phyloP scores from a whole-genome alignment of 192 early-diverging fungal genomes.

The Coemansia sp. region DNA sequence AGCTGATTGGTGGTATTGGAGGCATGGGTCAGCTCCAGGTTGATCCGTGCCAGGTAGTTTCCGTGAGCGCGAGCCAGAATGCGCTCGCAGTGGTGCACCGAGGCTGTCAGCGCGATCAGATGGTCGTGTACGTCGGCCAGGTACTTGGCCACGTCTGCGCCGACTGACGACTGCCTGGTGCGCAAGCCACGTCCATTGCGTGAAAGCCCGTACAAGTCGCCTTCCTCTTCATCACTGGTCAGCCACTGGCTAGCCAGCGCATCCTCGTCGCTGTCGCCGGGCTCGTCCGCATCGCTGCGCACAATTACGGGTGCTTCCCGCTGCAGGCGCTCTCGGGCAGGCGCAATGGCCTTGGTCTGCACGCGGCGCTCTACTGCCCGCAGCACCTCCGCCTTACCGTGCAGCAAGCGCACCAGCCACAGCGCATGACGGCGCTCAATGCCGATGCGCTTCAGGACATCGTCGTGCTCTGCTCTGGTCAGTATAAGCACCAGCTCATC shows the following conservation, averaged over 20 bases:
- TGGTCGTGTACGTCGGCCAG: constrained; percentile 58
- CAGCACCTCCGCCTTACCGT: constrained; percentile 74
- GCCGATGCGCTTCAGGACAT: constrained; percentile 74
- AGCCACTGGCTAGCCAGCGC: constrained; percentile 35
- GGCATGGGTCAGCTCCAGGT: constrained; percentile 73
- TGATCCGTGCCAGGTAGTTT: constrained; percentile 86
- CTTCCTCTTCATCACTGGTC: constrained; percentile 54
- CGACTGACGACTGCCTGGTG: neutral
- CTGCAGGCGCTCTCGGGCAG: neutral
- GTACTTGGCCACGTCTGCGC: constrained; percentile 33
- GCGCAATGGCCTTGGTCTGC: constrained; percentile 13
- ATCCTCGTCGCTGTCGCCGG: constrained; percentile 2
- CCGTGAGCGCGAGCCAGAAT: constrained; percentile 73
- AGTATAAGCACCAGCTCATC: constrained; percentile 92
- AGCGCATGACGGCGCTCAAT: constrained; percentile 70
- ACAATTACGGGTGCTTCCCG: neutral
- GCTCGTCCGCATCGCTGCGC: neutral
- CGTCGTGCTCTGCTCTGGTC: constrained; percentile 78
- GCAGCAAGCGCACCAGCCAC: constrained; percentile 65
- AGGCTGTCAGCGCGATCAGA: constrained; percentile 76
- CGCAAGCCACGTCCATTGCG: constrained; percentile 2
- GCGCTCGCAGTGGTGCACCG: constrained; percentile 76
- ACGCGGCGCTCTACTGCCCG: constrained; percentile 61
- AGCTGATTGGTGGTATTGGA: constrained; percentile 51
- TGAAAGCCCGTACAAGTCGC: constrained; percentile 38